These are phyloP conservation scores for Leishmania arabica DNA, from an alignment of 208 protist species.

Conservation along the genomic window DNA sequence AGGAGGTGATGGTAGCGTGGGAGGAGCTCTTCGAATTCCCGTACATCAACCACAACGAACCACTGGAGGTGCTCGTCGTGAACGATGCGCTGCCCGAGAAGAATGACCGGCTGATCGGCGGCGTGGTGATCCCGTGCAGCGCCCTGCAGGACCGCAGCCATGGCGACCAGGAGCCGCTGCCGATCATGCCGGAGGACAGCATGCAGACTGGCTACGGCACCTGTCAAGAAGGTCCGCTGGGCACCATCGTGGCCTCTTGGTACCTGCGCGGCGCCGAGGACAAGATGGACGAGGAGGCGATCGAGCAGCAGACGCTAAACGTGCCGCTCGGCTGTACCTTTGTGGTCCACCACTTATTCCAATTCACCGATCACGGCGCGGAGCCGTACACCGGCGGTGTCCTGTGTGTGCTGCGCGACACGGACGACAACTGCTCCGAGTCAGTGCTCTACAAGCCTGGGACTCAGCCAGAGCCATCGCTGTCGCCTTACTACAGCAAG, in stretches of 20 bases:
- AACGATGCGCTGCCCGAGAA: constrained; percentile 65
- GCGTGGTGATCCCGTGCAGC: constrained; percentile 68
- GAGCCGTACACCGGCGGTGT: constrained; percentile 71
- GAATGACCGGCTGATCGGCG: constrained; percentile 73
- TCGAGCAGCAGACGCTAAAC: constrained; percentile 69
- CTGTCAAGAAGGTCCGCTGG: constrained; percentile 73
- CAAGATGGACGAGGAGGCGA: constrained; percentile 46
- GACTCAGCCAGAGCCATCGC: constrained; percentile 51
- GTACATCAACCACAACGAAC: constrained; percentile 79
- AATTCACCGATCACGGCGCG: constrained; percentile 88
- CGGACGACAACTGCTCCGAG: constrained; percentile 89
- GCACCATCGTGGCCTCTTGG: constrained; percentile 81
- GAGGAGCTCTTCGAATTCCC: constrained; percentile 92
- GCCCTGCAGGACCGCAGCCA: constrained; percentile 63
- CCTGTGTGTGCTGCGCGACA: constrained; percentile 86
- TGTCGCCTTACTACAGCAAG: constrained; percentile 79
- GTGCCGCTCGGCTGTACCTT: constrained; percentile 75
- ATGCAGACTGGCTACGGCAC: constrained; percentile 62
- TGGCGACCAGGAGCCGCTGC: constrained; percentile 79
- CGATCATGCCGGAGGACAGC: constrained; percentile 64
- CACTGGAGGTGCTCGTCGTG: constrained; percentile 82
- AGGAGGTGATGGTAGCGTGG: constrained; percentile 69
- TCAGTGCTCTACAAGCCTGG: constrained; percentile 70
- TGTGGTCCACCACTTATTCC: constrained; percentile 84
- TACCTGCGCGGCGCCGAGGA: constrained; percentile 77